Evolutionary conservation across 1,139 yeast species (phyloP), one percentile per base, ranked within the genome.

Genomic region (Geotrichum bryndzae): DNA sequence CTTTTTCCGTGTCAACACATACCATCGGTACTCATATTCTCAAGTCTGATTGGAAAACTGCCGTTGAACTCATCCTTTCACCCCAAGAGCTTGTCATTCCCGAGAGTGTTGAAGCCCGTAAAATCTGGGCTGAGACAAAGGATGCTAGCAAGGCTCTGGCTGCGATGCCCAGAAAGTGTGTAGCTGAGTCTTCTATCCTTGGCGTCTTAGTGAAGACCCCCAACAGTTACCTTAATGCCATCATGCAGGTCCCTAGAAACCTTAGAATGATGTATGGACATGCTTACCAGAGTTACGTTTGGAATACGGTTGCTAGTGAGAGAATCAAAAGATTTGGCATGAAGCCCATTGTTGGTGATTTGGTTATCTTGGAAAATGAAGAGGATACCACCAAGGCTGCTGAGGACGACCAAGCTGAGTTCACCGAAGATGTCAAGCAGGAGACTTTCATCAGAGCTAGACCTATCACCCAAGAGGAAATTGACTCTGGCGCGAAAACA

Each of bases 221-320:
- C 15, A 81, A 74, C 27, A 77, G 80, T 57, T 88, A 87, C 72
- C 84, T 89, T 69, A 84, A 84, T 67, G 94, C 96, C n/a, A 82
- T 95, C 58, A 86, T 88, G 87, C 84, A 92, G 63, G 88, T 95
- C 67, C 99, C 99, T 53, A 83, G 97, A 74, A 92, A 92, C 72
- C 79, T 95, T 72, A 81, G 97, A 71, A 84, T 91, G 65, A 94
- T 95, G 96, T 95, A 95, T 72, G 96, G 88, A 1, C 99, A 95
- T 76, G 96, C 99, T 1, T 95, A 95, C 73, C 99, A 95, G 76
- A 90, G 97, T 65, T 94, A 87, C 70, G 83, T 95, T 53, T 95
- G 99, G 99, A 95, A 95, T 71, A 73, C 80, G 63, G 96, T 87
- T 27, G 95, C 92, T 0, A 87, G 96, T 61, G 84, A 83, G 68